Percentiles rank a stretch among this genome's conserved stretches.
phyloP scores from a whole-genome alignment of 208 protist species.

The Borovskyia barvae region DNA sequence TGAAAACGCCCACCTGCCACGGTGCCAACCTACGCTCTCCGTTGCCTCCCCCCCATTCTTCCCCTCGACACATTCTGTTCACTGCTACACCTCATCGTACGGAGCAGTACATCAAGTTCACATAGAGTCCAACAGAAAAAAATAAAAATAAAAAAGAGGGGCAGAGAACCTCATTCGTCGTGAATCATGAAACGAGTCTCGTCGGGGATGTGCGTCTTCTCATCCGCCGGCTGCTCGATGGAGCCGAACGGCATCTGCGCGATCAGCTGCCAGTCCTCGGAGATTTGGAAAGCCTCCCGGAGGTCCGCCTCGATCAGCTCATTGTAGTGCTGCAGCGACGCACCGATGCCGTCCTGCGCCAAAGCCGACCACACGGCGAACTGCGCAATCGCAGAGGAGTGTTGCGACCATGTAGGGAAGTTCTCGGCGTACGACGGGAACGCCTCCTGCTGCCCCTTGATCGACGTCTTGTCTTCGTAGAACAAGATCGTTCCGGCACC shows the following conservation, averaged over 20 bases:
- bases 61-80: no score
- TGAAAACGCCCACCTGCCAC: no score
- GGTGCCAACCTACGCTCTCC: no score
- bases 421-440: constrained; percentile 39
- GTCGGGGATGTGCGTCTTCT: constrained; percentile 35
- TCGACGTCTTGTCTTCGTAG: constrained; percentile 40
- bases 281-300: constrained; percentile 28
- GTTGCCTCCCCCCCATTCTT: no score
- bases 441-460: constrained; percentile 39
- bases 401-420: constrained; percentile 46
- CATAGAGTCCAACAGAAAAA: neutral
- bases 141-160: neutral
- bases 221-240: constrained; percentile 35
- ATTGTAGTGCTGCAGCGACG: constrained; percentile 56
- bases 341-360: constrained; percentile 37
- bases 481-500: constrained; percentile 60
- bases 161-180: constrained; percentile 4
- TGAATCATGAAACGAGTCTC: constrained; percentile 39
- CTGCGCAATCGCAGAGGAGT: constrained; percentile 50
- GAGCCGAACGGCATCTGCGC: constrained; percentile 66
- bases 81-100: no score
- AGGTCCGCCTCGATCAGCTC: constrained; percentile 38
- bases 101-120: neutral
- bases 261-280: constrained; percentile 42
- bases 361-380: constrained; percentile 59